These are phyloP conservation scores for Ustilago sp. DNA, from an alignment of 1,284 basidiomycete species.

Conservation along the genomic window DNA sequence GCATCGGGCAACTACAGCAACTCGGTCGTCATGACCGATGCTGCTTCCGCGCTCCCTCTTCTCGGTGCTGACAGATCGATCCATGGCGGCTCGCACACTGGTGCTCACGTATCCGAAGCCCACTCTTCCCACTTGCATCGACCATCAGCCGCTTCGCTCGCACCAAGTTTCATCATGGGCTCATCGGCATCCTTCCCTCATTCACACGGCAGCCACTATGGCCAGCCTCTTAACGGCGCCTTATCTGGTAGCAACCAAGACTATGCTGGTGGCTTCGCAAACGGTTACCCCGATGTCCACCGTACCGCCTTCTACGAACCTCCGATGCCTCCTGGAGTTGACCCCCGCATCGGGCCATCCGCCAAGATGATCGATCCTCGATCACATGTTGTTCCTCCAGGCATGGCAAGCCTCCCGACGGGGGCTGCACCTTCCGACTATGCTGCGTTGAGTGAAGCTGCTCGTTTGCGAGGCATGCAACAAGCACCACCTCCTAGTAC, in stretches of 20 bases:
- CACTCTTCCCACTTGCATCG: constrained; percentile 25
- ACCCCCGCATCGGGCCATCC: constrained; percentile 9
- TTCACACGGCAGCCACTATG: constrained; percentile 24
- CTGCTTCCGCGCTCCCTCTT: constrained; percentile 26
- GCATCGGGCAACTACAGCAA: constrained; percentile 28
- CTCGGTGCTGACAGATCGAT: constrained; percentile 21
- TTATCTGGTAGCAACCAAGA: constrained; percentile 1
- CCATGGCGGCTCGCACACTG: constrained; percentile 21
- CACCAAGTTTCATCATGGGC: constrained; percentile 35
- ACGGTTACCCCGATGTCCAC: constrained; percentile 35
- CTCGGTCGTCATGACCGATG: constrained; percentile 31
- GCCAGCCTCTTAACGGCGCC: constrained; percentile 12
- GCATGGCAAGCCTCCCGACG: constrained; percentile 21
- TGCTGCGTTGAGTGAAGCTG: constrained; percentile 22
- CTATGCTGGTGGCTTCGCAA: constrained; percentile 8
- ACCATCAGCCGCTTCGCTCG: constrained; percentile 32
- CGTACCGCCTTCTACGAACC: constrained; percentile 34
- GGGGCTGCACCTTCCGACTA: constrained; percentile 33
- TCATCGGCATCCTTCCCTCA: constrained; percentile 30
- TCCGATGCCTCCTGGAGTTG: constrained; percentile 23
- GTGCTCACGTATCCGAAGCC: constrained; percentile 11
- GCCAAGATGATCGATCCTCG: constrained; percentile 5
- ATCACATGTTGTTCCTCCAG: constrained; percentile 5
- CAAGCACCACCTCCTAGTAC: not conserved
- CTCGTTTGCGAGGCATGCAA: constrained; percentile 18